Conservation (phyloP, 352 stramenopile species). For the Phytophthora boehmeriae region DNA sequence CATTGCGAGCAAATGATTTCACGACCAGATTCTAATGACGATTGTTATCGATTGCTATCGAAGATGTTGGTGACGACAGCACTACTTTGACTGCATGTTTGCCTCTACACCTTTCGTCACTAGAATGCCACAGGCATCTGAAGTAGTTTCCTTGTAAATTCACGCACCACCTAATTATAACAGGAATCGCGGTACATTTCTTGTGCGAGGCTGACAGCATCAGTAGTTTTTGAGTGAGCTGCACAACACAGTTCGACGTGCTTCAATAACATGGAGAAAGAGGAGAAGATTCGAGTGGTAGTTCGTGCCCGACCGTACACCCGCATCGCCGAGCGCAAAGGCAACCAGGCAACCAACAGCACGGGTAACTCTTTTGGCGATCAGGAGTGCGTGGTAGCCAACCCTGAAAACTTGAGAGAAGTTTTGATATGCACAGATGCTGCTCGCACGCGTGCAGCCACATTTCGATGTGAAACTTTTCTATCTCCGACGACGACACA, state of each 20-base stretch:
- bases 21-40: no score
- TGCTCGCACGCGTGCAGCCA: slow-evolving; percentile 37
- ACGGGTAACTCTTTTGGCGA: slow-evolving; percentile 1
- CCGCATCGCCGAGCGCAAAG: not conserved
- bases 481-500: slow-evolving; percentile 44
- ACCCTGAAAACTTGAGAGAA: slow-evolving; percentile 38
- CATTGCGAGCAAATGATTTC: no score
- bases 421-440: slow-evolving; percentile 56
- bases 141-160: slow-evolving; percentile 5
- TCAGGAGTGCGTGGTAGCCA: slow-evolving; percentile 41
- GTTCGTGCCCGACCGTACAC: slow-evolving; percentile 58
- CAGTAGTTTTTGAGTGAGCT: not conserved
- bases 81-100: no score
- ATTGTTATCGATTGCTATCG: no score
- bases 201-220: not conserved
- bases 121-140: not conserved
- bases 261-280: slow-evolving; percentile 43
- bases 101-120: no score
- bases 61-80: no score
- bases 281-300: slow-evolving; percentile 72
- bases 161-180: not conserved
- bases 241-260: not conserved
- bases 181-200: not conserved
- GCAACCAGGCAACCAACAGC: slow-evolving; percentile 4
- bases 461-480: slow-evolving; percentile 73